These are phyloP conservation scores for Flaveria robusta DNA, from an alignment of 129 eudicot genomes.

Conservation along the genomic window DNA sequence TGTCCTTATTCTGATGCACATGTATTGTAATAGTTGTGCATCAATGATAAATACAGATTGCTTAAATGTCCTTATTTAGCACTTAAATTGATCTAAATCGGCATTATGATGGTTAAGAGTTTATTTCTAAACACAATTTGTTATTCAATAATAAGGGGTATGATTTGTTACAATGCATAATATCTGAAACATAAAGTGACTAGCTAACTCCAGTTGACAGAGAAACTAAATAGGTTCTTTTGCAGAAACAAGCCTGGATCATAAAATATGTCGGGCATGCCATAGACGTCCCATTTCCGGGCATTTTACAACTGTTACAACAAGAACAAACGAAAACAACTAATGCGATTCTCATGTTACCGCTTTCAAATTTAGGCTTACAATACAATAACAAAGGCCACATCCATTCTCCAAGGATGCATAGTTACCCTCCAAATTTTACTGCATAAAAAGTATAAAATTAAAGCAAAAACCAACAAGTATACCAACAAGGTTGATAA, in stretches of 20 bases:
- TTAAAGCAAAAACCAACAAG: neutral
- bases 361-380: conserved; percentile 27
- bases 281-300: conserved; percentile 25
- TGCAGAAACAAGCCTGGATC: conserved; percentile 22
- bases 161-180: neutral
- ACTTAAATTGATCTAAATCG: no score
- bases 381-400: conserved; percentile 40
- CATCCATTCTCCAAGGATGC: conserved; percentile 24
- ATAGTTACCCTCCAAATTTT: conserved; percentile 23
- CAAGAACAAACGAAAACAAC: conserved; percentile 30
- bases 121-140: no score
- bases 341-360: conserved; percentile 40
- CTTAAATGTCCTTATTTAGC: no score
- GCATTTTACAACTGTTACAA: conserved; percentile 39
- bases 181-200: neutral
- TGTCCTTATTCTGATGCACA: no score
- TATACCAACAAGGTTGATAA: neutral
- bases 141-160: neutral
- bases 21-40: no score
- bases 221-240: neutral
- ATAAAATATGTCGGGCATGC: conserved; percentile 33
- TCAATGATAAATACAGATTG: no score
- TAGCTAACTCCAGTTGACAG: neutral
- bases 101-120: no score
- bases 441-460: conserved; percentile 25